phyloP scores from a whole-genome alignment of 306 rosid species.

The Gillenia trifoliata region DNA sequence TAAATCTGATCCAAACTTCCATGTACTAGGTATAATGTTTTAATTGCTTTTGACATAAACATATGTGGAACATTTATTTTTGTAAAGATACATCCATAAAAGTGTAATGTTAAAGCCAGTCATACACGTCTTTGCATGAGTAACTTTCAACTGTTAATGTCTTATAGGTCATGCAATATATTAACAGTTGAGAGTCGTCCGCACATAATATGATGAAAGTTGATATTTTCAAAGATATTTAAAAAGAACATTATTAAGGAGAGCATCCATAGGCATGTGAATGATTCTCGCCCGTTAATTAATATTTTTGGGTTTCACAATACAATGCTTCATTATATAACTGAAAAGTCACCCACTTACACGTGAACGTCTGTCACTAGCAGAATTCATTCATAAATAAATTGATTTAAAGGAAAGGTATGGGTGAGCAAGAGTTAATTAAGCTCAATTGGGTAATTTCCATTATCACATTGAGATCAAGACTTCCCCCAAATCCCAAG shows the following conservation, averaged over 20 bases:
- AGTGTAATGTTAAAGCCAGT: no score
- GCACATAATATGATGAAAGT: no score
- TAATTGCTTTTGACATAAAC: conserved; percentile 11
- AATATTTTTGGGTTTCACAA: no score
- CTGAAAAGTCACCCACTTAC: not conserved
- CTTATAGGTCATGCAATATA: no score
- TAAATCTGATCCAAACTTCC: conserved; percentile 6
- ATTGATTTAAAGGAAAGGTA: not conserved
- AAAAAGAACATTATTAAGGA: no score
- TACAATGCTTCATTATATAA: no score
- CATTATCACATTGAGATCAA: not conserved
- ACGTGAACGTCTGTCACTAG: not conserved
- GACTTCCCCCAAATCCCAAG: not conserved
- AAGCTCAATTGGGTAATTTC: not conserved
- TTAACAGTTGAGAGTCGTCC: no score
- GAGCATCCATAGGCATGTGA: not conserved
- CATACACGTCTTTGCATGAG: no score
- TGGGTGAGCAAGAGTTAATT: no score
- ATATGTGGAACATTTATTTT: not conserved
- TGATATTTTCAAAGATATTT: no score
- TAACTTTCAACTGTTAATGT: not conserved
- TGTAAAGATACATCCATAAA: not conserved
- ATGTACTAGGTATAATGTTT: conserved; percentile 16
- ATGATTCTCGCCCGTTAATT: not conserved
- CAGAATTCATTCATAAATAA: not conserved